phyloP scores from a whole-genome alignment of 2,329 filamentous ascomycete species.

The Ceratocystis ficicola region DNA sequence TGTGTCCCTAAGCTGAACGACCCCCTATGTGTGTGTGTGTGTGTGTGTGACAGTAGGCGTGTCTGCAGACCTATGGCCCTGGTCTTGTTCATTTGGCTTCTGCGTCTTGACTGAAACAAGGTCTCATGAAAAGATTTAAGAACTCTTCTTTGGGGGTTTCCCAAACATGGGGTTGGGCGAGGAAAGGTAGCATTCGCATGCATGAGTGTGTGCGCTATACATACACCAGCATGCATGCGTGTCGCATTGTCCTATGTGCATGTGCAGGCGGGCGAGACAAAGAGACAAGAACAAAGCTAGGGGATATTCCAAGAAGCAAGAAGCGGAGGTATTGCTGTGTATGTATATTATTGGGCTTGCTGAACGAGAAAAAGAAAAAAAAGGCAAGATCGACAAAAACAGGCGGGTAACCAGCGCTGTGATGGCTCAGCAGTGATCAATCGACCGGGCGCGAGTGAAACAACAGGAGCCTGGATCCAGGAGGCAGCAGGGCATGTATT shows the following conservation, averaged over 20 bases:
- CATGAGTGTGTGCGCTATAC: neutral
- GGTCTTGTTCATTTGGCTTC: neutral
- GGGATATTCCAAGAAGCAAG: neutral
- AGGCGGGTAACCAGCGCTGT: neutral
- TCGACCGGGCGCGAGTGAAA: neutral
- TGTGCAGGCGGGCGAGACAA: neutral
- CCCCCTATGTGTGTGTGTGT: neutral
- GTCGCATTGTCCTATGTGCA: neutral
- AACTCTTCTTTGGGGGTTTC: constrained; percentile 2
- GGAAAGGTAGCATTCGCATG: neutral
- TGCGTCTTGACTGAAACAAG: neutral
- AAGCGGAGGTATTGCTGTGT: neutral
- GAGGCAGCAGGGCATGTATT: too few species aligned
- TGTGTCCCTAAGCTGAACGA: too few species aligned
- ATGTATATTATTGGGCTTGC: neutral
- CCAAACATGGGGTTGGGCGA: neutral
- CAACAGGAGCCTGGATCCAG: too few species aligned
- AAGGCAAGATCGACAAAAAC: neutral
- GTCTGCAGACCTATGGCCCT: neutral
- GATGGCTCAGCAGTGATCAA: neutral
- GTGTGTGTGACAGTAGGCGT: neutral
- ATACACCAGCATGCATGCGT: neutral
- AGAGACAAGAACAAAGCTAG: constrained; percentile 5
- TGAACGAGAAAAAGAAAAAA: neutral
- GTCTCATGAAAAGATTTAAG: constrained; percentile 6